phyloP scores from a whole-genome alignment of 352 stramenopile species.

The Globisporangium okanoganense region DNA sequence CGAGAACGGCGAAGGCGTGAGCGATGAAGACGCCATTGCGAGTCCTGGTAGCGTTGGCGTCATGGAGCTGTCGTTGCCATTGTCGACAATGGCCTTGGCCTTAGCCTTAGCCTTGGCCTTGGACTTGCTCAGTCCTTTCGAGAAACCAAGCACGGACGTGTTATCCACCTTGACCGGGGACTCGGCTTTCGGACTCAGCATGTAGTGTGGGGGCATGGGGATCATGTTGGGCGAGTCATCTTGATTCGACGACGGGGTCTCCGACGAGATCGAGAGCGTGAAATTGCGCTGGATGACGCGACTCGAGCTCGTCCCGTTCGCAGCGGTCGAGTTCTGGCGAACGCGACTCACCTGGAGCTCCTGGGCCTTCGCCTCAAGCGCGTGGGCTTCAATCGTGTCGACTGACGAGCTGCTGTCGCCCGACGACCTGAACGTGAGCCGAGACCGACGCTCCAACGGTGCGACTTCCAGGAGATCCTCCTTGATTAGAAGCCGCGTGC shows the following conservation, averaged over 20 bases:
- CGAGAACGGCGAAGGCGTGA: constrained; percentile 24
- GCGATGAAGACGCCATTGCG: constrained; percentile 18
- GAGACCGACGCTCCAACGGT: constrained; percentile 6
- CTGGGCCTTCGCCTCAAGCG: constrained; percentile 14
- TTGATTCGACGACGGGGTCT: not conserved
- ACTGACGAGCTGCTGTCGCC: constrained; percentile 3
- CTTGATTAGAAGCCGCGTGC: constrained; percentile 9
- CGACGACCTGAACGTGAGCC: constrained; percentile 10
- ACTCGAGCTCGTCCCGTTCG: constrained; percentile 1
- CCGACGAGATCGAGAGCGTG: constrained; percentile 19
- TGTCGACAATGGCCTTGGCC: not conserved
- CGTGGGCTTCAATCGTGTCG: constrained; percentile 8
- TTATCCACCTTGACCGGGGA: constrained; percentile 4
- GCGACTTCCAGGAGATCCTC: constrained; percentile 23
- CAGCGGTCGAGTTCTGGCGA: not conserved
- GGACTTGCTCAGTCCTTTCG: not conserved
- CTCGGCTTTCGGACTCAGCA: constrained; percentile 20
- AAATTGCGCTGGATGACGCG: constrained; percentile 22
- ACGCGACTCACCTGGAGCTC: not conserved
- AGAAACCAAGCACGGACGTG: constrained; percentile 9
- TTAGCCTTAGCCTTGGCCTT: not conserved
- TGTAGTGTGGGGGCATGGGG: constrained; percentile 22
- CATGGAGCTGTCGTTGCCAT: constrained; percentile 11
- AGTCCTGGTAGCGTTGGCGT: constrained; percentile 25
- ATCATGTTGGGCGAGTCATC: constrained; percentile 24